Percentiles rank a stretch among this genome's conserved stretches.
Conservation (phyloP, 805 yeast species). For the Candida xiaguanensis region DNA sequence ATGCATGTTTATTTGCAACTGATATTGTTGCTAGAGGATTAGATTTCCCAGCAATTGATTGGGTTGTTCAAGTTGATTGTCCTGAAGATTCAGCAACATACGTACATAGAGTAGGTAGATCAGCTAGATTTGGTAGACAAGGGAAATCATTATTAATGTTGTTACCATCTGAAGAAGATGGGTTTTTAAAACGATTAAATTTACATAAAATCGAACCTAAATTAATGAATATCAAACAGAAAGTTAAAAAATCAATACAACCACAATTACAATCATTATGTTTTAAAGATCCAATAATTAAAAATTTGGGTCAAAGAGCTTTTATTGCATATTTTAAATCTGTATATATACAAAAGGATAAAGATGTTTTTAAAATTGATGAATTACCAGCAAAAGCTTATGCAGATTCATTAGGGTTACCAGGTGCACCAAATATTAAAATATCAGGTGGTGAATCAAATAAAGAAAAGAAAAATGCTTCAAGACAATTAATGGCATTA, state of each 20-base stretch:
- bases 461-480: slow-evolving; percentile 76
- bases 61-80: slow-evolving; percentile 92
- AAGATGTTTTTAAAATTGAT: slow-evolving; percentile 75
- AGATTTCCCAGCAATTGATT: slow-evolving; percentile 88
- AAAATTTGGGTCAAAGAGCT: slow-evolving; percentile 93
- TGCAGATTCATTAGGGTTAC: slow-evolving; percentile 87
- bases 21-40: slow-evolving; percentile 91
- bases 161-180: slow-evolving; percentile 78
- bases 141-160: slow-evolving; percentile 83
- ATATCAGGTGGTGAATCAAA: slow-evolving; percentile 51
- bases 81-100: slow-evolving; percentile 90
- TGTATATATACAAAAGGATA: slow-evolving; percentile 80
- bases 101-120: slow-evolving; percentile 87
- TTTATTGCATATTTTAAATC: slow-evolving; percentile 89
- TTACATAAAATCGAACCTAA: slow-evolving; percentile 65
- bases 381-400: slow-evolving; percentile 75
- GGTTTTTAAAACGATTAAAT: slow-evolving; percentile 61
- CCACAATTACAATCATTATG: slow-evolving; percentile 86
- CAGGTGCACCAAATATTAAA: slow-evolving; percentile 93
- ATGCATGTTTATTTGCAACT: slow-evolving; percentile 82
- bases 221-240: slow-evolving; percentile 68
- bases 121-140: slow-evolving; percentile 79
- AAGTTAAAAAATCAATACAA: slow-evolving; percentile 70
- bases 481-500: slow-evolving; percentile 63
- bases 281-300: slow-evolving; percentile 86